Percentiles rank a stretch among this genome's conserved stretches.
Evolutionary conservation across 495 filamentous ascomycete species (phyloP).

Genomic region (Cryomyces minteri): DNA sequence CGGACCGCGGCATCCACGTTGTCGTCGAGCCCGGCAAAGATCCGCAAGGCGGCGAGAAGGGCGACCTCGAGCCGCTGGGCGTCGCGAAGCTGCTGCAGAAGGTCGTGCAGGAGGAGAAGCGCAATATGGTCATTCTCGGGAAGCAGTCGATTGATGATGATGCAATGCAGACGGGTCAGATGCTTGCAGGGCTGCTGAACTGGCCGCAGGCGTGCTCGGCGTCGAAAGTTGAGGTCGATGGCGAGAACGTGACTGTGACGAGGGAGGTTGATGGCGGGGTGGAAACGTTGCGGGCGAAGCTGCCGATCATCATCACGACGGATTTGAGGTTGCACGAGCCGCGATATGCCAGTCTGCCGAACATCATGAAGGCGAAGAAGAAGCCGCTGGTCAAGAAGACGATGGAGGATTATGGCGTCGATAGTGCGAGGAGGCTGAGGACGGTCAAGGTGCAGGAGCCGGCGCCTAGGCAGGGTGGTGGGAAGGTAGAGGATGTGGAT

Average conservation of each 20-base stretch:
- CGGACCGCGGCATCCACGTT: conserved; percentile 77
- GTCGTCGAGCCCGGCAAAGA: conserved; percentile 33
- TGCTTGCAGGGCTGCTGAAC: conserved; percentile 80
- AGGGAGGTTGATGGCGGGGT: conserved; percentile 90
- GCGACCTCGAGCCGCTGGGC: conserved; percentile 64
- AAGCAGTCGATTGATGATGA: conserved; percentile 99
- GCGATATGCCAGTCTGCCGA: conserved; percentile 82
- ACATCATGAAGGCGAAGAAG: conserved; percentile 99
- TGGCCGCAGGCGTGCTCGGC: conserved; percentile 95
- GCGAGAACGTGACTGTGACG: conserved; percentile 46
- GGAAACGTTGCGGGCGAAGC: conserved; percentile 65
- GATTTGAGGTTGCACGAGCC: conserved; percentile 93
- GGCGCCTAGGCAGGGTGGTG: conserved; percentile 71
- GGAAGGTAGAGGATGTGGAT: conserved; percentile 93
- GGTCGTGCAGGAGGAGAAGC: conserved; percentile 62
- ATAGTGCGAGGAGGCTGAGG: conserved; percentile 60
- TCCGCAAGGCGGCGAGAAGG: conserved; percentile 20
- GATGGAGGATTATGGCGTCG: conserved; percentile 60
- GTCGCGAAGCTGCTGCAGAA: conserved; percentile 75
- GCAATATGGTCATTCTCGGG: conserved; percentile 81
- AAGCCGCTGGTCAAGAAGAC: conserved; percentile 89
- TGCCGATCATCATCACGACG: conserved; percentile 87
- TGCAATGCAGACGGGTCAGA: conserved; percentile 89
- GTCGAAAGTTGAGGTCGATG: conserved; percentile 53
- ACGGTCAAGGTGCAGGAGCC: conserved; percentile 73